Evolutionary conservation across 2,329 filamentous ascomycete genomes (phyloP).

Genomic region (Neodidymelliopsis sp.): DNA sequence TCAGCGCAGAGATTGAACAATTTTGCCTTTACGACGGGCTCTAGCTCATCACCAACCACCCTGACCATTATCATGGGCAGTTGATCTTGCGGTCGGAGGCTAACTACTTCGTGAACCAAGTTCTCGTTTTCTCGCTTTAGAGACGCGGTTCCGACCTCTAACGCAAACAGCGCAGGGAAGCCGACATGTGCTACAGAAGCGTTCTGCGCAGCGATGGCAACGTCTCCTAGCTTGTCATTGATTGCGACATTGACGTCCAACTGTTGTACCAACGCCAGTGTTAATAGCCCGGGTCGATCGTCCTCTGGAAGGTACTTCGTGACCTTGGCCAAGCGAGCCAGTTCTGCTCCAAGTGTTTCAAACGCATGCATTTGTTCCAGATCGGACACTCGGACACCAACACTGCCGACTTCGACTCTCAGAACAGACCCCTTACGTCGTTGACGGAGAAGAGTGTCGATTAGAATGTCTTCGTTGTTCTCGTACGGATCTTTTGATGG

Average conservation of each 20-base stretch:
- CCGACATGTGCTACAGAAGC: constrained; percentile 68
- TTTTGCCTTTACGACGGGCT: constrained; percentile 88
- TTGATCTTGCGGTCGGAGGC: constrained; percentile 45
- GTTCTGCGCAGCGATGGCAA: constrained; percentile 49
- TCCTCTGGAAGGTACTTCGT: constrained; percentile 96
- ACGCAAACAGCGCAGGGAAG: constrained; percentile 80
- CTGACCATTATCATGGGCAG: constrained; percentile 82
- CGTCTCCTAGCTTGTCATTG: constrained; percentile 71
- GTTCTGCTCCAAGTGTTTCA: constrained; percentile 75
- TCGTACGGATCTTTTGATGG: constrained; percentile 92
- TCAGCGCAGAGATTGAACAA: constrained; percentile 85
- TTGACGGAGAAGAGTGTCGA: constrained; percentile 88
- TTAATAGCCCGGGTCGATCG: constrained; percentile 87
- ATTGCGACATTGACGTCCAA: constrained; percentile 69
- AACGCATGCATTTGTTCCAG: constrained; percentile 72
- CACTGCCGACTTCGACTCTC: constrained; percentile 69
- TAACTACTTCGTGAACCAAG: constrained; percentile 70
- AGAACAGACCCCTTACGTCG: constrained; percentile 85
- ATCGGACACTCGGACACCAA: constrained; percentile 69
- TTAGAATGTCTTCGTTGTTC: constrained; percentile 89
- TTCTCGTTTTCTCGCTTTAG: constrained; percentile 75
- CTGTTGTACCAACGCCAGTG: constrained; percentile 71
- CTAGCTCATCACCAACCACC: constrained; percentile 92
- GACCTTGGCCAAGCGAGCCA: constrained; percentile 83
- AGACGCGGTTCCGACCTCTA: constrained; percentile 71